Evolutionary conservation across 2,329 filamentous ascomycete genomes (phyloP).

Genomic region (Hypocreales sp.): DNA sequence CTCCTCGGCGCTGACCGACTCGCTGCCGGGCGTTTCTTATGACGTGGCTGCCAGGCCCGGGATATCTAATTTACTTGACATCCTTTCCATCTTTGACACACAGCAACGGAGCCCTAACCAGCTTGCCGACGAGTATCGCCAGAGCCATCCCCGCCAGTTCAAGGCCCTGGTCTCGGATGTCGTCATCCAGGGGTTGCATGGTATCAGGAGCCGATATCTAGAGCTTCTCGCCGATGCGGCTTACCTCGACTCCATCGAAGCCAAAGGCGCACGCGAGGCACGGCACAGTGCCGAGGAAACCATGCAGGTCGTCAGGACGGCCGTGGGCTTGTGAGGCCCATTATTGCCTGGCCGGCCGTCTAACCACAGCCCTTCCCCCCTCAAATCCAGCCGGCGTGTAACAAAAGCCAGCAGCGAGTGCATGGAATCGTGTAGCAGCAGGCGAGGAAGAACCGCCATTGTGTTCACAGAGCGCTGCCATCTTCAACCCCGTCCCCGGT

Average conservation of each 20-base stretch:
- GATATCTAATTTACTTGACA: slow-evolving; percentile 72
- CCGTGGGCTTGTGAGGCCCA: slow-evolving; percentile 35
- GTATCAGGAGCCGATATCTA: slow-evolving; percentile 40
- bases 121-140: slow-evolving; percentile 22
- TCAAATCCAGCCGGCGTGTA: too few relatives aligned
- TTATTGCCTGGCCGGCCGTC: too few relatives aligned
- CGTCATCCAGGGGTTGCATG: slow-evolving; percentile 34
- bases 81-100: slow-evolving; percentile 55
- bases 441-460: too few relatives aligned
- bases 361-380: too few relatives aligned
- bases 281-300: slow-evolving; percentile 40
- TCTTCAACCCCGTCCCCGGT: too few relatives aligned
- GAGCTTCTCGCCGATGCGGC: slow-evolving; percentile 33
- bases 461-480: too few relatives aligned
- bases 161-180: slow-evolving; percentile 42
- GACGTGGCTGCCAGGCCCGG: slow-evolving; percentile 57
- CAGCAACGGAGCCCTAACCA: slow-evolving; percentile 21
- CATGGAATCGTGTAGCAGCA: too few relatives aligned
- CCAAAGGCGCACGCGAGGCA: slow-evolving; percentile 45
- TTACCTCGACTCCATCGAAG: slow-evolving; percentile 41
- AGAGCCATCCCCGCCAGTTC: slow-evolving; percentile 20
- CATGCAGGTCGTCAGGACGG: slow-evolving; percentile 35
- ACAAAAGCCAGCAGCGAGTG: too few relatives aligned
- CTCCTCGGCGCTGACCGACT: slow-evolving; percentile 63
- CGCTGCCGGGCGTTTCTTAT: slow-evolving; percentile 49